Conservation (phyloP, 495 filamentous ascomycete species). For the Thermochaetoides thermophila region DNA sequence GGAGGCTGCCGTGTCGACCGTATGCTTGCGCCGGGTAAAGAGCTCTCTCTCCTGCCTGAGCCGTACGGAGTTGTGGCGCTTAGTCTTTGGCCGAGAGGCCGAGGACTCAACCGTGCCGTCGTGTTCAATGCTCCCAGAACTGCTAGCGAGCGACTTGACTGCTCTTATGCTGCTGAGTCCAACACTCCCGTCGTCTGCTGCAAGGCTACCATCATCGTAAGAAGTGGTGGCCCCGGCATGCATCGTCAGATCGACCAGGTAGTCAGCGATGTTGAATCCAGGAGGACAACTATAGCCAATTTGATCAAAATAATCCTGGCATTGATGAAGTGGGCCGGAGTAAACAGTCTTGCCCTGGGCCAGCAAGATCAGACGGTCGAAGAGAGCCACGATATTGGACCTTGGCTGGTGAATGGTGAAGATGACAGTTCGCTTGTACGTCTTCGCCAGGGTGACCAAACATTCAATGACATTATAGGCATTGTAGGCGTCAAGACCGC, state of each 20-base stretch:
- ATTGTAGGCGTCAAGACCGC: conserved; percentile 88
- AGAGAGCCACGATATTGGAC: conserved; percentile 98
- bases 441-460: conserved; percentile 85
- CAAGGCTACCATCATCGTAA: conserved; percentile 38
- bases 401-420: conserved; percentile 99
- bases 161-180: conserved; percentile 78
- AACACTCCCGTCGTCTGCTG: conserved; percentile 51
- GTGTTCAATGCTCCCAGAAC: conserved; percentile 46
- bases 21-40: conserved; percentile 64
- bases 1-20: conserved; percentile 51
- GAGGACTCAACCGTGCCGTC: conserved; percentile 25
- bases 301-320: conserved; percentile 83
- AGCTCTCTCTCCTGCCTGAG: conserved; percentile 78
- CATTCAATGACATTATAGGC: conserved; percentile 97
- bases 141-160: conserved; percentile 81
- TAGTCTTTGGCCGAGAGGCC: conserved; percentile 44
- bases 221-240: conserved; percentile 44
- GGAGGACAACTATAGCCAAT: conserved; percentile 86
- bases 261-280: conserved; percentile 97
- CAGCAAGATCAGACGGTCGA: conserved; percentile 81
- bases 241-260: conserved; percentile 94
- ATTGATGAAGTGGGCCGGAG: conserved; percentile 76
- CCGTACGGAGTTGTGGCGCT: conserved; percentile 60
- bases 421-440: conserved; percentile 88
- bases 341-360: conserved; percentile 85